Evolutionary conservation across 768 basidiomycete species (phyloP).

Genomic region (Kwoniella newhampshirensis): DNA sequence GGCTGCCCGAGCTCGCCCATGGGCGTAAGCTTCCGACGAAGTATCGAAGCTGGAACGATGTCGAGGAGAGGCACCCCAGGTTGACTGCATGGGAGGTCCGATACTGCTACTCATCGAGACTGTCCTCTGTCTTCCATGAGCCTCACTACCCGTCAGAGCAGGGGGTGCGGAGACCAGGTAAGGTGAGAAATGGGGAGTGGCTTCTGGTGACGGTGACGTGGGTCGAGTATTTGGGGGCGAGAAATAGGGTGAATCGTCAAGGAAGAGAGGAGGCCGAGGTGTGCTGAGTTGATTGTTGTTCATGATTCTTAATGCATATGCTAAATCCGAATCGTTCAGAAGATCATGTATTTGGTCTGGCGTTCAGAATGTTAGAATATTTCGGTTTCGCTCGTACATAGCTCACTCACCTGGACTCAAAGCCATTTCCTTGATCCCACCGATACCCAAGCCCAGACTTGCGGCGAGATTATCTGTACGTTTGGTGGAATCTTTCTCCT

Average conservation of each 20-base stretch:
- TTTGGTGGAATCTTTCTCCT: slow-evolving; percentile 15
- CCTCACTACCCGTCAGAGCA: slow-evolving; percentile 17
- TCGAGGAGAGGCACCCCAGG: slow-evolving; percentile 16
- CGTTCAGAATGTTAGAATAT: too few relatives aligned
- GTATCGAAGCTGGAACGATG: slow-evolving; percentile 7
- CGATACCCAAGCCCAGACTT: slow-evolving; percentile 29
- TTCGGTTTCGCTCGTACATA: too few relatives aligned
- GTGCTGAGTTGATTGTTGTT: slow-evolving; percentile 12
- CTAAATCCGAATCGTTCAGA: slow-evolving; percentile 36
- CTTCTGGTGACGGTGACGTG: slow-evolving; percentile 7
- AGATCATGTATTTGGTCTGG: slow-evolving; percentile 44
- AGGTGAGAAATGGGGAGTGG: slow-evolving; percentile 18
- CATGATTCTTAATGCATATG: slow-evolving; percentile 34
- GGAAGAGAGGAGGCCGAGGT: slow-evolving; percentile 9
- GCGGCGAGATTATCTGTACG: slow-evolving; percentile 23
- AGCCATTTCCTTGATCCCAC: slow-evolving; percentile 21
- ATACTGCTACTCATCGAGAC: slow-evolving; percentile 18
- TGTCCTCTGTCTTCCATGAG: slow-evolving; percentile 23
- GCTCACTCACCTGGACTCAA: slow-evolving; percentile 28
- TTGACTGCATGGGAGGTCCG: slow-evolving; percentile 8
- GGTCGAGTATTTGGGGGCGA: slow-evolving; percentile 11
- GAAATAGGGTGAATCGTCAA: slow-evolving; percentile 15
- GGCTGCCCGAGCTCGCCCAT: slow-evolving; percentile 20
- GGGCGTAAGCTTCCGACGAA: neutral
- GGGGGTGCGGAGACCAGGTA: slow-evolving; percentile 44